Evolutionary conservation across 2,329 filamentous ascomycete genomes (phyloP).

Genomic region (Trichoderma cornu-damae): DNA sequence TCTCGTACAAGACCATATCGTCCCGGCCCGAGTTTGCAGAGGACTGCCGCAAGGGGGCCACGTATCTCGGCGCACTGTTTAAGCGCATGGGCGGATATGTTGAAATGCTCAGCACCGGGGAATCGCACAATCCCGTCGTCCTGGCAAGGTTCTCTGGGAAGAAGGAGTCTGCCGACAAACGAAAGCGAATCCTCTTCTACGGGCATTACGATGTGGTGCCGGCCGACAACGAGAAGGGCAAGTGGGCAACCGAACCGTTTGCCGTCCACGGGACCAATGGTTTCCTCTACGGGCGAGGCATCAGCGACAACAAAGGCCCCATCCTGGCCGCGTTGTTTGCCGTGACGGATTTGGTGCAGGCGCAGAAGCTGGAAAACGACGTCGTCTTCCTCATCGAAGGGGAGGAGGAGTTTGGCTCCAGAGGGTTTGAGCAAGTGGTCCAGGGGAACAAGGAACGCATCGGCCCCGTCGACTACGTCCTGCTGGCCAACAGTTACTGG

Average conservation of each 20-base stretch:
- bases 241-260: conserved; percentile 87
- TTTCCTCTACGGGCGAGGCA: conserved; percentile 91
- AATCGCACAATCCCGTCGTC: conserved; percentile 84
- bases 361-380: conserved; percentile 79
- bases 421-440: conserved; percentile 83
- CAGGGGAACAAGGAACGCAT: conserved; percentile 76
- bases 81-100: conserved; percentile 86
- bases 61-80: conserved; percentile 83
- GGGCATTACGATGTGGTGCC: conserved; percentile 97
- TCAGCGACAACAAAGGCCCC: conserved; percentile 95
- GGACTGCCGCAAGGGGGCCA: conserved; percentile 88
- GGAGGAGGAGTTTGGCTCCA: conserved; percentile 90
- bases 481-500: conserved; percentile 98
- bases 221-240: conserved; percentile 73
- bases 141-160: conserved; percentile 82
- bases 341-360: conserved; percentile 79
- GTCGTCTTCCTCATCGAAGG: conserved; percentile 94
- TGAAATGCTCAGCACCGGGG: conserved; percentile 79
- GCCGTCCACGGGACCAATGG: conserved; percentile 84
- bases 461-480: conserved; percentile 86
- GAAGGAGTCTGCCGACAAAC: conserved; percentile 55
- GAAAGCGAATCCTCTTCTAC: conserved; percentile 91
- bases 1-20: conserved; percentile 88
- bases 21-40: conserved; percentile 79
- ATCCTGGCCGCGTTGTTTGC: conserved; percentile 92